Evolutionary conservation across 441 rosid genomes (phyloP), one percentile per base, ranked within the genome.

Genomic region (Rhodomyrtus psidioides): DNA sequence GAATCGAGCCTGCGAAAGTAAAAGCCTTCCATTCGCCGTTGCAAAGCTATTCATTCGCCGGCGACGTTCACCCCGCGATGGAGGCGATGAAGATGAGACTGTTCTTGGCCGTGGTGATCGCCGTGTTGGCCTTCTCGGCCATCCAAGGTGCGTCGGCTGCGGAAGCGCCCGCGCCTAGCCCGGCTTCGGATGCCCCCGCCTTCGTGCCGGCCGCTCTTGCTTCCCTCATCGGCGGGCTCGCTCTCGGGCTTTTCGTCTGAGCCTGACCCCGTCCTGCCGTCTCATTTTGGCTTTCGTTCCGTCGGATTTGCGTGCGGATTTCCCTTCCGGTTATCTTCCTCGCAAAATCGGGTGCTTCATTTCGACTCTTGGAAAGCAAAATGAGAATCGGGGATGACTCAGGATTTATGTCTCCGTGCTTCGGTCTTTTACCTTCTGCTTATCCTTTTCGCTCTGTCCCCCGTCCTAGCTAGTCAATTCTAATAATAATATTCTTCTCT

Each of bases 71-170:
- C 42, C 42, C 70, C 6, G 46, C 82, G 14, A 92, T 91, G 94
- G 93, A 88, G 88, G 89, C 91, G 23, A 76, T 87, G 91, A 91
- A 85, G 91, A 83, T 87, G 92, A 90, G 90, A 85, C 12, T 91
- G n/a, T 90, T 89, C 28, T 14, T 90, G 84, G 92, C 90, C 24
- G 27, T 86, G 76, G 65, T 86, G 65, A 79, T 88, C 9, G 89
- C 87, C 39, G 15, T 92, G 6, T 74, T 88, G 91, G 91, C 90
- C 3, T 55, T 51, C 9, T 88, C 88, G 4, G 87, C 88, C 21
- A 82, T 91, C 51, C 89, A 88, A 3, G 85, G 83, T 24, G 92
- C 85, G 21, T 86, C 90, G 5, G 93, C 92, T 14, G 90, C 89
- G 1, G 92, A 92, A 7, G 88, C 89, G 13, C 94, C 94, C 0